Conservation (phyloP, 495 filamentous ascomycete species). For the Penicillium turbatum region DNA sequence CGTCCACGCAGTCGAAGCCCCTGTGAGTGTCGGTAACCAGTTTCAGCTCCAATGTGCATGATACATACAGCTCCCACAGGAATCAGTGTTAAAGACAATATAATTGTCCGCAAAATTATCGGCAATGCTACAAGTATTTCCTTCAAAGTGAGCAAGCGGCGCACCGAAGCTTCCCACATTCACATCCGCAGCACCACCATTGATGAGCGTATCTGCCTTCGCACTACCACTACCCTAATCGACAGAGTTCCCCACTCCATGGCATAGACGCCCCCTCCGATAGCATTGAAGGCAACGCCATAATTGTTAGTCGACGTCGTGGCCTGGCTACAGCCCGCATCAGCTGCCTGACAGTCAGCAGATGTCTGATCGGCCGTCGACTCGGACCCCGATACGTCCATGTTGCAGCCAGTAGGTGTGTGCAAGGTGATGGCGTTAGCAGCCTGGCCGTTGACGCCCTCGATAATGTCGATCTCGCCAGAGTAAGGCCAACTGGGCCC, state of each 20-base stretch:
- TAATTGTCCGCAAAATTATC: not conserved
- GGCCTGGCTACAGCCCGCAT: not conserved
- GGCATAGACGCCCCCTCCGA: constrained; percentile 50
- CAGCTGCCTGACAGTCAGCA: constrained; percentile 7
- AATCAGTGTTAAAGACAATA: not conserved
- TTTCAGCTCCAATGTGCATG: not conserved
- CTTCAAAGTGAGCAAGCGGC: not conserved
- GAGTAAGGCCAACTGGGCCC: constrained; percentile 26
- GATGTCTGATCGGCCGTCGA: not conserved
- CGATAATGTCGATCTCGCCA: constrained; percentile 62
- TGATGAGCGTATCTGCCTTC: constrained; percentile 18
- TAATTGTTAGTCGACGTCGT: constrained; percentile 28
- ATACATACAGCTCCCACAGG: not conserved
- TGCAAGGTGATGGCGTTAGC: constrained; percentile 56
- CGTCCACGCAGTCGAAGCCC: not conserved
- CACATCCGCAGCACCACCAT: not conserved
- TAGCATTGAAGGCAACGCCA: constrained; percentile 47
- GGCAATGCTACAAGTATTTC: not conserved
- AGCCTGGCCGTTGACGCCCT: constrained; percentile 49
- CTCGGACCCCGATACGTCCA: constrained; percentile 34
- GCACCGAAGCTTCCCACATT: not conserved
- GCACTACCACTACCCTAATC: constrained; percentile 36
- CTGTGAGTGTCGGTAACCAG: not conserved
- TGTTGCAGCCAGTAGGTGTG: constrained; percentile 48
- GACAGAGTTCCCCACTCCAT: constrained; percentile 50